phyloP scores from a whole-genome alignment of 2,329 filamentous ascomycete species.

The Ceratocystis lukuohia region DNA sequence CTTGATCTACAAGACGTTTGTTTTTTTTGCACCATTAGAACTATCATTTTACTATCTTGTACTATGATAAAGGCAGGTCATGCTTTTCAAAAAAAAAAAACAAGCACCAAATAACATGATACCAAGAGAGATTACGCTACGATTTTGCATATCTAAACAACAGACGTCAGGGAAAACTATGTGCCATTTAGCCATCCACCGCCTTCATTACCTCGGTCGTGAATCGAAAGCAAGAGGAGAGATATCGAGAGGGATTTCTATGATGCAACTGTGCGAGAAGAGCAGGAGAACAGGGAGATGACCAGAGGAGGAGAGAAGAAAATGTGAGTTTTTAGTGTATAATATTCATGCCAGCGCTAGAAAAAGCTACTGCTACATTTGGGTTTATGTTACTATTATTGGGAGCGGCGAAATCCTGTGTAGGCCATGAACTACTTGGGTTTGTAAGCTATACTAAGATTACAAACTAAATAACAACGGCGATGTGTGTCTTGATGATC shows the following conservation, averaged over 20 bases:
- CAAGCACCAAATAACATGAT: constrained; percentile 1
- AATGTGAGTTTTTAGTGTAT: constrained; percentile 10
- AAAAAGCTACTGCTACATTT: background rate
- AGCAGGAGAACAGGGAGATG: background rate
- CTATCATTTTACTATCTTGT: background rate
- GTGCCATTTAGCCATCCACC: background rate
- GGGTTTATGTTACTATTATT: background rate
- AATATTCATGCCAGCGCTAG: constrained; percentile 1
- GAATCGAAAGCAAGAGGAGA: background rate
- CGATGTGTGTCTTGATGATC: background rate
- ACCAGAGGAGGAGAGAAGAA: background rate
- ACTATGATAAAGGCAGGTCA: constrained; percentile 3
- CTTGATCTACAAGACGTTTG: constrained; percentile 1
- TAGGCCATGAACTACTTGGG: background rate
- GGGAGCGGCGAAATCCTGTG: background rate
- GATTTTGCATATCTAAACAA: constrained; percentile 2
- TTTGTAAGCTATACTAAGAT: background rate
- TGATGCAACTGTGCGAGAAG: background rate
- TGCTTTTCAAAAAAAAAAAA: background rate
- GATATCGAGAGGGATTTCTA: background rate
- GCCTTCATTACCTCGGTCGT: background rate
- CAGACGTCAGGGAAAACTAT: background rate
- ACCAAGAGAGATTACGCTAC: constrained; percentile 8
- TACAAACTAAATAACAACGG: background rate
- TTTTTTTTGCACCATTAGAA: constrained; percentile 7